Percentiles rank a stretch among this genome's conserved stretches.
phyloP scores from a whole-genome alignment of 345 rosid genomes.

The Aethionema arabicum region DNA sequence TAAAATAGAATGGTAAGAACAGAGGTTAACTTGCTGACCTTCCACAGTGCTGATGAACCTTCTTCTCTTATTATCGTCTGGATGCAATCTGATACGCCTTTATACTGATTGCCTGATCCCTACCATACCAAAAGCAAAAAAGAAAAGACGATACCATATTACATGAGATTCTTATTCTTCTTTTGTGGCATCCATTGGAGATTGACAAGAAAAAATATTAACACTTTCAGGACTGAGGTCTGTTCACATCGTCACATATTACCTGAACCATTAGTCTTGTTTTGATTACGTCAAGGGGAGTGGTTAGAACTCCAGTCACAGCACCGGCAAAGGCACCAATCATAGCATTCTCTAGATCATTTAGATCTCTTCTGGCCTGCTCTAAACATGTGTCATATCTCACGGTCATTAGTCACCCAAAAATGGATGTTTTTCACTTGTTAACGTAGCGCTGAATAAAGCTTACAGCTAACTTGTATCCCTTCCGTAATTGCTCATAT shows the following conservation, averaged over 20 bases:
- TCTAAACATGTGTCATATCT: slow-evolving; percentile 17
- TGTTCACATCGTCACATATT: not conserved
- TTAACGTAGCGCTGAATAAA: slow-evolving; percentile 4
- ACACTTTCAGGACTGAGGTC: not conserved
- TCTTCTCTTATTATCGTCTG: slow-evolving; percentile 62
- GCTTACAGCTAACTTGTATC: slow-evolving; percentile 80
- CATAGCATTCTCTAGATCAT: slow-evolving; percentile 75
- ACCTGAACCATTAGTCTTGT: slow-evolving; percentile 84
- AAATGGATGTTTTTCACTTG: not conserved
- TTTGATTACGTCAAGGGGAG: slow-evolving; percentile 78
- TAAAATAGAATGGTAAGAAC: not conserved
- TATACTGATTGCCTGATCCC: slow-evolving; percentile 69
- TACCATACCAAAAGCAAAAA: slow-evolving; percentile 16
- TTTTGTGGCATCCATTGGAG: not conserved
- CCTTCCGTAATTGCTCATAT: slow-evolving; percentile 83
- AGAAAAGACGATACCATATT: not conserved
- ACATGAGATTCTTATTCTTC: not conserved
- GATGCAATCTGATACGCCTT: slow-evolving; percentile 64
- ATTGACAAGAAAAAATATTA: not conserved
- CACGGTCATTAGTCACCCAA: slow-evolving; percentile 4
- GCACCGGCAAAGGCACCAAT: slow-evolving; percentile 93
- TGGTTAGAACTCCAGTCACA: slow-evolving; percentile 68
- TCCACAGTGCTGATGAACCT: slow-evolving; percentile 65
- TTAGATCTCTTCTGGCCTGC: slow-evolving; percentile 80
- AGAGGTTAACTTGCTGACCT: slow-evolving; percentile 42